Conservation (phyloP, 2,329 filamentous ascomycete genomes). For the Zopfia rhizophila region DNA sequence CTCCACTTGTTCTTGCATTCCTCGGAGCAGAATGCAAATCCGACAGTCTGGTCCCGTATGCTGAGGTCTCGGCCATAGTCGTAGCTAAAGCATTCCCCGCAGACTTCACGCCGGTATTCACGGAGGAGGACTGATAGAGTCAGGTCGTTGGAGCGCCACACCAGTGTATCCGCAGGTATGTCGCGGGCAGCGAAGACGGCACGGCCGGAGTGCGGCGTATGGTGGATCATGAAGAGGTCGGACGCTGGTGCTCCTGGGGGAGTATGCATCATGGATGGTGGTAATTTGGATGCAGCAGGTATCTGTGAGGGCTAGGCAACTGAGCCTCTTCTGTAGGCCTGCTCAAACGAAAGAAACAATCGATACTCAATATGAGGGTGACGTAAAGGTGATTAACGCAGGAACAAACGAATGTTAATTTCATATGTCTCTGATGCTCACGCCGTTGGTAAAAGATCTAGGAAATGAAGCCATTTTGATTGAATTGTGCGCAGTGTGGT, state of each 20-base stretch:
- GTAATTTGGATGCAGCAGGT: constrained; percentile 13
- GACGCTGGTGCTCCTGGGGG: constrained; percentile 39
- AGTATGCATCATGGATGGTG: constrained; percentile 15
- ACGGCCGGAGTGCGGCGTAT: constrained; percentile 56
- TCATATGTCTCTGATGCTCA: constrained; percentile 46
- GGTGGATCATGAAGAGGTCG: constrained; percentile 48
- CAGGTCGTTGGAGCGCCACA: constrained; percentile 52
- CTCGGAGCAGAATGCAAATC: constrained; percentile 56
- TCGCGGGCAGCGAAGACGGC: constrained; percentile 54
- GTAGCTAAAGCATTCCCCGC: constrained; percentile 59
- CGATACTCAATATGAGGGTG: no score
- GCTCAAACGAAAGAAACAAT: constrained; percentile 16
- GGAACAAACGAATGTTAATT: constrained; percentile 30
- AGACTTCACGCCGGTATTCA: constrained; percentile 61
- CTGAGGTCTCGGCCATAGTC: constrained; percentile 55
- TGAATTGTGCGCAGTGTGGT: no score
- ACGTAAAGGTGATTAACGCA: no score
- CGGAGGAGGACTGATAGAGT: constrained; percentile 55
- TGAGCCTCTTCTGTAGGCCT: constrained; percentile 11
- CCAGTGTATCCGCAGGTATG: constrained; percentile 47
- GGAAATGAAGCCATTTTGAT: constrained; percentile 39
- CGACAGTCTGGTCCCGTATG: constrained; percentile 49
- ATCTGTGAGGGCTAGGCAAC: constrained; percentile 1
- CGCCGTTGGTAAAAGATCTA: constrained; percentile 34
- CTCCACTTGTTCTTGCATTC: constrained; percentile 52